Evolutionary conservation across 2,329 filamentous ascomycete genomes (phyloP), one percentile per base, ranked within the genome.

Genomic region (Saccharata proteae): DNA sequence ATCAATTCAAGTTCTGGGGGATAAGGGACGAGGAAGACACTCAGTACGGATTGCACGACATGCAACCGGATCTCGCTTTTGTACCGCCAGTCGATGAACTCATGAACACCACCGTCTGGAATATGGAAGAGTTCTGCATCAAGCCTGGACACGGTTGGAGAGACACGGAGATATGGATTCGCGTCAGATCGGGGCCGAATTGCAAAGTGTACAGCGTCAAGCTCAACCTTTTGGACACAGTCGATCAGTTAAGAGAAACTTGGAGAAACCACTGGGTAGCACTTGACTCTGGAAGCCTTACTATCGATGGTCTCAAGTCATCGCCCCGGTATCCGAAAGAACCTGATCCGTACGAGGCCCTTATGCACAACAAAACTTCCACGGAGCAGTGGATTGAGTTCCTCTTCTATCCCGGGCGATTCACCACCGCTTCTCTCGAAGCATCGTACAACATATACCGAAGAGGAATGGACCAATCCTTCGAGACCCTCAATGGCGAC

Each of bases 1-100:
- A 90, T 20, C 79, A 88, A 49, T 96, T 98, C 67, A 96, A 93
- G 54, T 86, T 98, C 50, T 98, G 86, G 83, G 71, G 72, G 32
- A 71, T 80, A 12, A 71, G 76, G 42, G 71, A 77, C 32, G 69
- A 69, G 43, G 66, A 79, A 44, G 40, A 59, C 43, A 41, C 58
- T 41, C 64, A 61, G 3, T 52, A 84, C 13, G 65, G 75, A 6
- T 64, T 92, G 10, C 69, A 74, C 39, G 83, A 92, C 43, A 60
- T 83, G 14, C 85, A 81, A 43, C 70, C 80, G 0, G 64, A 69
- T 8, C 49, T 61, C 6, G 62, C 67, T 9, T 62, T 90, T 18
- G 65, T 78, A 16, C 80, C 85, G 2, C 71, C 72, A 0, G 49
- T 67, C 15, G 63, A 65, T 33, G 59, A 64, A 22, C 45, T 67